Evolutionary conservation across 192 early-diverging fungal genomes (phyloP), one percentile per base, ranked within the genome.

Genomic region (Linnemannia elongata): DNA sequence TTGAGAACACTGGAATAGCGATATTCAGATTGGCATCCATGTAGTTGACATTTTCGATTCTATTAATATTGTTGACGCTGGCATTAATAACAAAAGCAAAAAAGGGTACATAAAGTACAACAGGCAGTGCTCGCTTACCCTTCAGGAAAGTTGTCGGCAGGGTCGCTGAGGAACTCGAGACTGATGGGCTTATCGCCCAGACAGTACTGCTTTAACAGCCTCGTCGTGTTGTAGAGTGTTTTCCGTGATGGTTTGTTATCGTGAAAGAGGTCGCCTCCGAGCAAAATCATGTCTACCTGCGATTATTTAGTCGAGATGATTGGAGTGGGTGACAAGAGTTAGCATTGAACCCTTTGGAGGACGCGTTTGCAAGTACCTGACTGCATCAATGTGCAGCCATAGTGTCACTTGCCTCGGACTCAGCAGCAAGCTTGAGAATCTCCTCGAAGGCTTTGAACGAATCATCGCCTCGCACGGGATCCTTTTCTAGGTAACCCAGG

Each of bases 261-360:
- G 89, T 99, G 97, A 89, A 98, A 99, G 30, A 99, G 92, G 89
- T 99, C 98, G 30, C 98, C 98, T 35, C 97, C 97, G 7, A 99
- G 90, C 30, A 99, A 90, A 9, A 99, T 91, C 90, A 98, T 95
- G 89, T 99, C 98, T 8, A 96, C 98, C 81, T 94, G 24, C 17
- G 24, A 54, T n/a, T 3, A 13, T 66, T 35, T 15, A 33, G 8
- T 9, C 47, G 35, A 18, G 20, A 0, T 38, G 39, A 72, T 42
- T 47, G 7, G 55, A 27, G 41, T 39, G 17, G 27, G 20, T 39
- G 22, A 69, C 35, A 45, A 6, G 38, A 60, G 3, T n/a, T 44
- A 35, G 20, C n/a, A 5, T 54, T 35, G 39, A 22, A 4, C 44
- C 7, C 20, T 44, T 9, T 6, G 22, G 2, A 52, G 36, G 68